A percentile compares a stretch with the other conserved stretches of the same genome.
Evolutionary conservation across 108 stramenopile species (phyloP).

Genomic region (Fragilariopsis cylindrus): DNA sequence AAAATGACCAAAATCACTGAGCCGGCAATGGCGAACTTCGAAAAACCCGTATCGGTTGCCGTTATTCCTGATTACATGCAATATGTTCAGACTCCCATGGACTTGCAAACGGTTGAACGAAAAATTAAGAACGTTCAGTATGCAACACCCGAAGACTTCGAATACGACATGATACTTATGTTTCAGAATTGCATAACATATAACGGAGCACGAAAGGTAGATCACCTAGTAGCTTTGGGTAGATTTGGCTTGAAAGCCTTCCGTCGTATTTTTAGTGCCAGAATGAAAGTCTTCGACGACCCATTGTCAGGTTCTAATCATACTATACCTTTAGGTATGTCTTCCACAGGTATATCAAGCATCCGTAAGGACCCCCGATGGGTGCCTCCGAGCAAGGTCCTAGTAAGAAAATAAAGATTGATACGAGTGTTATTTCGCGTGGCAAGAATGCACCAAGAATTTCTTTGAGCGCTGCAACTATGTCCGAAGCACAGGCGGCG

Average conservation of each 20-base stretch:
- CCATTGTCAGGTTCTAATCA: conserved; percentile 27
- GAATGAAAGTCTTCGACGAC: conserved; percentile 62
- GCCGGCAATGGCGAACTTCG: conserved; percentile 68
- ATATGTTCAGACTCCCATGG: conserved; percentile 69
- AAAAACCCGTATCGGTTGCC: conserved; percentile 68
- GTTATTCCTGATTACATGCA: conserved; percentile 69
- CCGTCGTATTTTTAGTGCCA: conserved; percentile 54
- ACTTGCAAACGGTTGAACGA: conserved; percentile 73
- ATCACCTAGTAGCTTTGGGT: conserved; percentile 67
- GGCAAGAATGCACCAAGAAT: conserved; percentile 39
- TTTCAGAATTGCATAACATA: conserved; percentile 83
- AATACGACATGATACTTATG: conserved; percentile 76
- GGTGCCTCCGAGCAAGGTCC: conserved; percentile 12
- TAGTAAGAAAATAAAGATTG: conserved; percentile 45
- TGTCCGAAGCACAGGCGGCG: conserved; percentile 19
- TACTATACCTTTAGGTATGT: conserved; percentile 4
- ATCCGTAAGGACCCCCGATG: conserved; percentile 21
- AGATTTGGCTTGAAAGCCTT: conserved; percentile 71
- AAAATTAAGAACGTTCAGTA: conserved; percentile 59
- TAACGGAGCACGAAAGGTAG: conserved; percentile 57
- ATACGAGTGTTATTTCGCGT: conserved; percentile 1
- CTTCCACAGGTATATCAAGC: background rate
- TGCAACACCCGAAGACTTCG: conserved; percentile 72
- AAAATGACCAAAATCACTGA: conserved; percentile 77
- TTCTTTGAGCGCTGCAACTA: conserved; percentile 29